Conservation (phyloP, 805 yeast species). For the Schwanniomyces sp. region DNA sequence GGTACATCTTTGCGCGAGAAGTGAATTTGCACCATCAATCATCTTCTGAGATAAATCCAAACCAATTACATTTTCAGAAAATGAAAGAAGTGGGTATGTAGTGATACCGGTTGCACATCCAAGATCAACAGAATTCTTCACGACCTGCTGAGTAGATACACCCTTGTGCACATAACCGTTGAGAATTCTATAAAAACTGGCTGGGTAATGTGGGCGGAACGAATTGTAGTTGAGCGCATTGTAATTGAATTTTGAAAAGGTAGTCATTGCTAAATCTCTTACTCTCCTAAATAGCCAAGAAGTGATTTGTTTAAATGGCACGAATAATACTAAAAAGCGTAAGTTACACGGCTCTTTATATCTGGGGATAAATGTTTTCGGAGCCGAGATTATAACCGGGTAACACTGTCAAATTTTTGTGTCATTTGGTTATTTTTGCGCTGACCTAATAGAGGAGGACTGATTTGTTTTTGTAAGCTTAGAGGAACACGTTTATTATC, state of each 20-base stretch:
- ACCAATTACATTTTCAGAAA: slow-evolving; percentile 41
- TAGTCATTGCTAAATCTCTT: slow-evolving; percentile 20
- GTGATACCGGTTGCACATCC: slow-evolving; percentile 61
- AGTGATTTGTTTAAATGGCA: neutral
- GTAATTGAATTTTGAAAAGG: slow-evolving; percentile 32
- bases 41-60: slow-evolving; percentile 48
- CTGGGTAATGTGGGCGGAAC: slow-evolving; percentile 44
- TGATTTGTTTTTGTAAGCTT: neutral
- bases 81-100: slow-evolving; percentile 41
- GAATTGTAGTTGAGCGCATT: slow-evolving; percentile 35
- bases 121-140: slow-evolving; percentile 32
- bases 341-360: neutral
- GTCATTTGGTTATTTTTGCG: neutral
- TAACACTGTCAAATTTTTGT: neutral
- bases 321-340: neutral
- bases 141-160: slow-evolving; percentile 9
- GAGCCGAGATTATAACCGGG: neutral
- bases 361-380: neutral
- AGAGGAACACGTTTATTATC: slow-evolving; percentile 1
- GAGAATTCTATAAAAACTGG: slow-evolving; percentile 32
- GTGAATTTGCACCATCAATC: slow-evolving; percentile 43
- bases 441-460: neutral
- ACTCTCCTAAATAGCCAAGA: neutral
- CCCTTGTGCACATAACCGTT: slow-evolving; percentile 21
- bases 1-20: slow-evolving; percentile 20